Evolutionary conservation across 345 rosid genomes (phyloP).

Genomic region (Carallia pectinifolia): DNA sequence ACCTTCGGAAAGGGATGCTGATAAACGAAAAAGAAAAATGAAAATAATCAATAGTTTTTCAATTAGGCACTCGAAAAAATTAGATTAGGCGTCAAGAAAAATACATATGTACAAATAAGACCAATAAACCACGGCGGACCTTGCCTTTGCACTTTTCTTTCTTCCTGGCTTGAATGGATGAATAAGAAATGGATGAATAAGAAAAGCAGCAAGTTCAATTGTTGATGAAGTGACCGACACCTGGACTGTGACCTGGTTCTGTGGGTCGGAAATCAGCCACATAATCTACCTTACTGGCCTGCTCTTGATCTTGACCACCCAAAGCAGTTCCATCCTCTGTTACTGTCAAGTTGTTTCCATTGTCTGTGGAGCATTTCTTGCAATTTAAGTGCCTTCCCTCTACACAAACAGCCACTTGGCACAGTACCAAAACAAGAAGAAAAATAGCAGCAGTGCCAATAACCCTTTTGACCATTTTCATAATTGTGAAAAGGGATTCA

Average conservation of each 20-base stretch:
- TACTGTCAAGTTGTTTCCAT: slow-evolving; percentile 4
- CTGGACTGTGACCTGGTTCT: slow-evolving; percentile 45
- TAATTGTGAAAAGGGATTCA: slow-evolving; percentile 8
- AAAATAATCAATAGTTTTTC: too few species aligned
- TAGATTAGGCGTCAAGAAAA: too few species aligned
- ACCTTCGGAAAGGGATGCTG: too few species aligned
- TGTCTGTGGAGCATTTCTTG: slow-evolving; percentile 16
- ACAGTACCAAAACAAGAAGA: slow-evolving; percentile 29
- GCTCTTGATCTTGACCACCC: slow-evolving; percentile 21
- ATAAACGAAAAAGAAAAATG: too few species aligned
- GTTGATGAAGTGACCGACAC: slow-evolving; percentile 43
- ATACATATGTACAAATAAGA: too few species aligned
- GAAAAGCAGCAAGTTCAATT: slow-evolving; percentile 9
- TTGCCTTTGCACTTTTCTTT: too few species aligned
- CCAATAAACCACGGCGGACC: too few species aligned
- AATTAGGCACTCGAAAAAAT: too few species aligned
- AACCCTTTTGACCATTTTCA: slow-evolving; percentile 15
- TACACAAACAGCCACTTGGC: slow-evolving; percentile 24
- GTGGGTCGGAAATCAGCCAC: slow-evolving; percentile 40
- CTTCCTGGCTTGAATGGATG: too few species aligned
- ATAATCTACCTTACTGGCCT: slow-evolving; percentile 19
- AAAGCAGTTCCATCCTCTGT: slow-evolving; percentile 6
- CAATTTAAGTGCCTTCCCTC: slow-evolving; percentile 44
- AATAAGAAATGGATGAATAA: too few species aligned
- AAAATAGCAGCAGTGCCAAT: slow-evolving; percentile 11